These are phyloP conservation scores for Penicillium bialowiezense DNA, from an alignment of 495 filamentous ascomycete species.

Conservation along the genomic window DNA sequence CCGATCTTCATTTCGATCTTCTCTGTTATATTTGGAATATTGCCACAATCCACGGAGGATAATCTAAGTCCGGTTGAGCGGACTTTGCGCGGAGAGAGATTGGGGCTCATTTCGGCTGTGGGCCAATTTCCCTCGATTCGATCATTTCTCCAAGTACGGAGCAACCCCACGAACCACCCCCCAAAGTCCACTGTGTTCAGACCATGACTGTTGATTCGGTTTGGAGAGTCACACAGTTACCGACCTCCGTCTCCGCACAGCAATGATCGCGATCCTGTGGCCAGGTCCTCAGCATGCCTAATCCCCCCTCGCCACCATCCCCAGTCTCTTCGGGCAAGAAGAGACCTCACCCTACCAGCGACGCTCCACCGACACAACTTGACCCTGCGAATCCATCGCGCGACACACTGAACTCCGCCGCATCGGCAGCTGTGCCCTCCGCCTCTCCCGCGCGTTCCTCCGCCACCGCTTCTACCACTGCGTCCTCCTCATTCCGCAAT, in stretches of 20 bases:
- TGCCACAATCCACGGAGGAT: constrained; percentile 11
- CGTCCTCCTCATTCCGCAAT: constrained; percentile 74
- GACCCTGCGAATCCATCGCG: constrained; percentile 17
- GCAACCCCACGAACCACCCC: constrained; percentile 1
- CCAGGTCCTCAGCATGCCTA: constrained; percentile 36
- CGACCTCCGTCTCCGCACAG: constrained; percentile 32
- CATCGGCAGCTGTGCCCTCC: constrained; percentile 13
- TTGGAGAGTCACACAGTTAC: constrained; percentile 21
- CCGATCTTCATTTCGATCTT: too few relatives aligned
- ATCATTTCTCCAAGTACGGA: constrained; percentile 8
- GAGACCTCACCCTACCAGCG: constrained; percentile 34
- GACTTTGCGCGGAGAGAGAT: constrained; percentile 20
- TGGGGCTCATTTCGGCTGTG: constrained; percentile 9
- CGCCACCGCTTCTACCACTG: constrained; percentile 22
- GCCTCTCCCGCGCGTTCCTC: constrained; percentile 19
- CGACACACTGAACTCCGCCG: constrained; percentile 11
- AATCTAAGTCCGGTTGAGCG: constrained; percentile 11
- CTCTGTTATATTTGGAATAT: background rate
- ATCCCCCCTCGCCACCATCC: constrained; percentile 32
- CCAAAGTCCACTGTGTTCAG: constrained; percentile 14
- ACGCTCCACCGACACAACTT: constrained; percentile 20
- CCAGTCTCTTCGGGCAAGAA: constrained; percentile 41
- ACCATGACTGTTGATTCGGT: constrained; percentile 37
- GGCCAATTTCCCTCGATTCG: constrained; percentile 2
- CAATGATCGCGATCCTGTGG: constrained; percentile 37